A percentile compares a stretch with the other conserved stretches of the same genome.
Evolutionary conservation across 2,329 filamentous ascomycete species (phyloP).

Genomic region (Trichoderma asperellum): DNA sequence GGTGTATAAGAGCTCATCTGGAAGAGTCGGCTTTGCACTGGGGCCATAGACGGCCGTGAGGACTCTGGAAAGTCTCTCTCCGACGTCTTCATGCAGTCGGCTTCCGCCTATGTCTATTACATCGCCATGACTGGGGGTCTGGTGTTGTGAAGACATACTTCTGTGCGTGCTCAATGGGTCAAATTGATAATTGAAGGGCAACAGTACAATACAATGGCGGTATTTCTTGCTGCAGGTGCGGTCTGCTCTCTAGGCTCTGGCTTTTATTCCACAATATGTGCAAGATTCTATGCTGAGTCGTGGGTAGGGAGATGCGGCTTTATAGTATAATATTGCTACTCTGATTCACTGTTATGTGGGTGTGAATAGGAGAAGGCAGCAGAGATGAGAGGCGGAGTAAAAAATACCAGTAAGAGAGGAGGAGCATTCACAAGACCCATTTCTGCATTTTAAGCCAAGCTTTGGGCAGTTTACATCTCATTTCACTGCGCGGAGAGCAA

Average conservation of each 20-base stretch:
- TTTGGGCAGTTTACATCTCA: conserved; percentile 14
- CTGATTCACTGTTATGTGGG: conserved; percentile 3
- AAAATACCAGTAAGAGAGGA: conserved; percentile 11
- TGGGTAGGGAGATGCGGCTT: not conserved
- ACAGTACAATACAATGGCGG: not conserved
- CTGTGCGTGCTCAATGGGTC: not conserved
- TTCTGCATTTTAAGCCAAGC: conserved; percentile 11
- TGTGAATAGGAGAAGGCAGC: not conserved
- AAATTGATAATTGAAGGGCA: not conserved
- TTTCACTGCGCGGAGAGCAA: conserved; percentile 21
- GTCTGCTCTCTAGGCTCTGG: not conserved
- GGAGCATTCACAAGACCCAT: not conserved
- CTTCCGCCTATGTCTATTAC: conserved; percentile 48
- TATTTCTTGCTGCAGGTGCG: not conserved
- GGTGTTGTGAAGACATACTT: conserved; percentile 1
- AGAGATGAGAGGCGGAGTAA: not conserved
- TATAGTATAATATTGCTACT: not conserved
- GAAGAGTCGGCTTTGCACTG: conserved; percentile 39
- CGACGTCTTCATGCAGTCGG: conserved; percentile 39
- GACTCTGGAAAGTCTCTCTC: conserved; percentile 36
- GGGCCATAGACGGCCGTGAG: conserved; percentile 36
- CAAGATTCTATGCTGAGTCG: not conserved
- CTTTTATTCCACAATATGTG: not conserved
- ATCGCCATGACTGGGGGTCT: conserved; percentile 36
- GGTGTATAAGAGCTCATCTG: conserved; percentile 48